These are phyloP conservation scores for Dillenia suffruticosa DNA, from an alignment of 164 flowering plant genomes.

Conservation along the genomic window DNA sequence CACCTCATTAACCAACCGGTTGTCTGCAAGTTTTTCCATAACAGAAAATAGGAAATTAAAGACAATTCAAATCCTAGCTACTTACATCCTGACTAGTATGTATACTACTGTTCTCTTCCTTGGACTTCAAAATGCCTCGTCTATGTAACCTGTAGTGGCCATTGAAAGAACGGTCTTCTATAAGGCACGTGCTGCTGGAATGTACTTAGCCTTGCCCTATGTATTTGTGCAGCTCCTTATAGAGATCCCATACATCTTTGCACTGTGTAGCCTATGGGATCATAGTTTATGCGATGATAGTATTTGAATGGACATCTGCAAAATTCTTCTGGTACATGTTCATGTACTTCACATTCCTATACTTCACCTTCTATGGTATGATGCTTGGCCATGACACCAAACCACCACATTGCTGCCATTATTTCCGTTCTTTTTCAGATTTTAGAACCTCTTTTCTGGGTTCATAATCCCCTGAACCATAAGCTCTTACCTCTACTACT, in stretches of 20 bases:
- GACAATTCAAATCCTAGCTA: no score
- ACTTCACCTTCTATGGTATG: slow-evolving; percentile 48
- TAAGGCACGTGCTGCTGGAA: slow-evolving; percentile 32
- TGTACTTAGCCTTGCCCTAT: slow-evolving; percentile 31
- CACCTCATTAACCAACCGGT: no score
- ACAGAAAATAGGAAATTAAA: no score
- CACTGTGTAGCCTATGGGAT: slow-evolving; percentile 24
- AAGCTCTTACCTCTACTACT: slow-evolving; percentile 1
- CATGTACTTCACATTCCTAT: slow-evolving; percentile 35
- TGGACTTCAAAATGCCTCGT: slow-evolving; percentile 23
- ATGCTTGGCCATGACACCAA: slow-evolving; percentile 42
- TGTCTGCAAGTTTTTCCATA: no score
- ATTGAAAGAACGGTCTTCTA: slow-evolving; percentile 31
- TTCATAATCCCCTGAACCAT: slow-evolving; percentile 32
- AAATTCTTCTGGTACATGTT: slow-evolving; percentile 39
- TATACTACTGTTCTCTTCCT: slow-evolving; percentile 24
- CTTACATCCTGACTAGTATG: slow-evolving; percentile 6
- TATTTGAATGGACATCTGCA: slow-evolving; percentile 30
- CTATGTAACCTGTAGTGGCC: slow-evolving; percentile 31
- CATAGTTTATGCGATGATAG: slow-evolving; percentile 35
- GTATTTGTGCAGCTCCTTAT: slow-evolving; percentile 31
- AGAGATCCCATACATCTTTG: slow-evolving; percentile 31
- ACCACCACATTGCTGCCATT: slow-evolving; percentile 30
- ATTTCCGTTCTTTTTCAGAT: slow-evolving; percentile 21
- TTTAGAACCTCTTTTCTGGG: slow-evolving; percentile 44